Conservation (phyloP, 352 stramenopile species). For the Phytophthora fragariaefolia region DNA sequence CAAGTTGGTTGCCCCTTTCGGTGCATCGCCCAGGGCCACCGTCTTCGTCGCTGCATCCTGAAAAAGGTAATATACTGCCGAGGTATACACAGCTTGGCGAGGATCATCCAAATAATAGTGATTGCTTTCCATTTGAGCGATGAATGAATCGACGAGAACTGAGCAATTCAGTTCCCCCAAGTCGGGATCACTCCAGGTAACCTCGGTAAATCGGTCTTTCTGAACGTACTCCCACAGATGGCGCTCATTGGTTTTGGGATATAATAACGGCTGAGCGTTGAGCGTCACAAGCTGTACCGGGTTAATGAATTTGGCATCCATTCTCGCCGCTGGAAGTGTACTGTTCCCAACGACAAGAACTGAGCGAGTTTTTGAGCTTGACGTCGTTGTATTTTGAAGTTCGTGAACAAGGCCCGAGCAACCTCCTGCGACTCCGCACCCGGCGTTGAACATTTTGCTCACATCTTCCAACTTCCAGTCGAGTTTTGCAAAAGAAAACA, state of each 20-base stretch:
- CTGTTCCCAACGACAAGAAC: conserved; percentile 32
- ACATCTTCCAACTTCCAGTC: conserved; percentile 42
- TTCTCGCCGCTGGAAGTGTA: conserved; percentile 24
- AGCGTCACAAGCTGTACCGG: conserved; percentile 36
- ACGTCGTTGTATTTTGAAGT: conserved; percentile 24
- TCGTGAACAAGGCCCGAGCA: conserved; percentile 40
- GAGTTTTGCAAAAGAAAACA: conserved; percentile 47
- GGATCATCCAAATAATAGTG: conserved; percentile 52
- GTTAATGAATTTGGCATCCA: conserved; percentile 29
- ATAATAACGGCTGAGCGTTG: conserved; percentile 26
- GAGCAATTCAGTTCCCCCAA: conserved; percentile 44
- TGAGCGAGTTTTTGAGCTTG: conserved; percentile 16
- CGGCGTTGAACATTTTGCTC: conserved; percentile 40
- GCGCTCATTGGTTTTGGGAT: conserved; percentile 19
- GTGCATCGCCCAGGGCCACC: conserved; percentile 12
- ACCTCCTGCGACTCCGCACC: conserved; percentile 22
- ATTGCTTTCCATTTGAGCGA: conserved; percentile 51
- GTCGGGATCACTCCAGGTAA: conserved; percentile 6
- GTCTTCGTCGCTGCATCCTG: conserved; percentile 46
- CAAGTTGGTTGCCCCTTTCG: conserved; percentile 13
- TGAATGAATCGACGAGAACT: conserved; percentile 54
- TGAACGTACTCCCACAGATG: conserved; percentile 38
- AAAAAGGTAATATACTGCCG: conserved; percentile 60
- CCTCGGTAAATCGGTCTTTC: conserved; percentile 19
- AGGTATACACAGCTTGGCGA: conserved; percentile 55